Evolutionary conservation across 345 rosid genomes (phyloP).

Genomic region (Camelina neglecta): DNA sequence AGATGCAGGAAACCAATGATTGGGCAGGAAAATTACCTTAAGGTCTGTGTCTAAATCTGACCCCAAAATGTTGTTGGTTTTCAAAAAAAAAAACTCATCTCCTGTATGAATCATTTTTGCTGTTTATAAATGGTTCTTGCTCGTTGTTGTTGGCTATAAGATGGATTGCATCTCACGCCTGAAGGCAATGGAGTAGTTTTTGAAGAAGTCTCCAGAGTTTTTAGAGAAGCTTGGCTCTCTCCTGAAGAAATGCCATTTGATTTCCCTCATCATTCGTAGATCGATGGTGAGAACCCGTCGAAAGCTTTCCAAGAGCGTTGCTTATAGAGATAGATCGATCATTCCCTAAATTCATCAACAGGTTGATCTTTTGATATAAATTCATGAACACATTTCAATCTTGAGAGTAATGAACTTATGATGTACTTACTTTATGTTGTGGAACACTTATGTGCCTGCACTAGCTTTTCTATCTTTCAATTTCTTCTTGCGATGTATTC

Average conservation of each 20-base stretch:
- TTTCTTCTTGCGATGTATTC: not conserved
- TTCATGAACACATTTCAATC: not conserved
- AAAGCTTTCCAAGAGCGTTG: slow-evolving; percentile 65
- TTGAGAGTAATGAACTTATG: not conserved
- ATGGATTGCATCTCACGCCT: slow-evolving; percentile 82
- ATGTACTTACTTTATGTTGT: not conserved
- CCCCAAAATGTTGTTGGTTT: no score
- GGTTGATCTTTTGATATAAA: not conserved
- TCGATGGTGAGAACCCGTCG: slow-evolving; percentile 67
- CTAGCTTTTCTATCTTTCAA: not conserved
- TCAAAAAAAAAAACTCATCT: not conserved
- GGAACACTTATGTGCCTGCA: not conserved
- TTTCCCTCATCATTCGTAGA: slow-evolving; percentile 73
- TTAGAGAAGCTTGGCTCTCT: slow-evolving; percentile 69
- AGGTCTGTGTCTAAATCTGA: slow-evolving; percentile 60
- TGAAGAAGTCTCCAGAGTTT: slow-evolving; percentile 59
- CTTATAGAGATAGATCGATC: slow-evolving; percentile 28
- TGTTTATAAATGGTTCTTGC: slow-evolving; percentile 30
- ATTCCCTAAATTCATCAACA: not conserved
- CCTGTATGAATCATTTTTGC: not conserved
- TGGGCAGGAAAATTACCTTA: slow-evolving; percentile 80
- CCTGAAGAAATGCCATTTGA: slow-evolving; percentile 83
- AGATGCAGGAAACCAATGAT: slow-evolving; percentile 77
- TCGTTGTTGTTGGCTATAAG: slow-evolving; percentile 26
- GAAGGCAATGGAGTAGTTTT: slow-evolving; percentile 77